phyloP scores from a whole-genome alignment of 371 early-diverging fungal genomes.

The Mortierella sp. region DNA sequence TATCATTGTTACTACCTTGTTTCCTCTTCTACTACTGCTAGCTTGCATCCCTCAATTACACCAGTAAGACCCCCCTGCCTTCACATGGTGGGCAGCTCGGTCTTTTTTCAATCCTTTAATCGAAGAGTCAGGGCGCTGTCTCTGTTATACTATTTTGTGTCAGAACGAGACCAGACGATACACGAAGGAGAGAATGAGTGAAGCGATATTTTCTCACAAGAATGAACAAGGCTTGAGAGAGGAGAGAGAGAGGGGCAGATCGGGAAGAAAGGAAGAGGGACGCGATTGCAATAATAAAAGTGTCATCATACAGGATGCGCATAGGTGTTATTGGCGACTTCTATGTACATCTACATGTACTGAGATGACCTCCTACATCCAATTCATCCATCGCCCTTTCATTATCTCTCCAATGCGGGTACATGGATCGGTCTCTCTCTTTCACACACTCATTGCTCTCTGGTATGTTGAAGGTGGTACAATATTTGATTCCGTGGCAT shows the following conservation, averaged over 20 bases:
- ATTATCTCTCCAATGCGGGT: not conserved
- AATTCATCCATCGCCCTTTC: not conserved
- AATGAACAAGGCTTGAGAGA: not conserved
- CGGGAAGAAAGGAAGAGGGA: not conserved
- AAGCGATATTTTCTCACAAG: not conserved
- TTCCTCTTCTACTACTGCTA: not conserved
- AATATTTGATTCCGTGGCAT: not conserved
- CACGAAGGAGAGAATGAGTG: not conserved
- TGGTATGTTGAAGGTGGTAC: conserved; percentile 1
- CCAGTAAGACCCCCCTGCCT: not conserved
- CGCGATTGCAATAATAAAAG: not conserved
- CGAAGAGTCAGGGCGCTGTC: not conserved
- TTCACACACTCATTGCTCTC: not conserved
- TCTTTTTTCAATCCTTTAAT: not conserved
- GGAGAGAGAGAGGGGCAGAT: not conserved
- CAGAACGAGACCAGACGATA: not conserved
- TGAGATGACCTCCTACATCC: not conserved
- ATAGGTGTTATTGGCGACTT: not conserved
- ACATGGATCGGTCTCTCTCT: not conserved
- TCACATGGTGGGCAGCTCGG: not conserved
- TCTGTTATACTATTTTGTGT: no score
- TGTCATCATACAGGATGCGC: not conserved
- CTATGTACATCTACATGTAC: no score
- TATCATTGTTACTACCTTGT: not conserved
- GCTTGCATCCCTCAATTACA: not conserved